These are phyloP conservation scores for Thelephora terrestris DNA, from an alignment of 1,284 basidiomycete genomes.

Conservation along the genomic window DNA sequence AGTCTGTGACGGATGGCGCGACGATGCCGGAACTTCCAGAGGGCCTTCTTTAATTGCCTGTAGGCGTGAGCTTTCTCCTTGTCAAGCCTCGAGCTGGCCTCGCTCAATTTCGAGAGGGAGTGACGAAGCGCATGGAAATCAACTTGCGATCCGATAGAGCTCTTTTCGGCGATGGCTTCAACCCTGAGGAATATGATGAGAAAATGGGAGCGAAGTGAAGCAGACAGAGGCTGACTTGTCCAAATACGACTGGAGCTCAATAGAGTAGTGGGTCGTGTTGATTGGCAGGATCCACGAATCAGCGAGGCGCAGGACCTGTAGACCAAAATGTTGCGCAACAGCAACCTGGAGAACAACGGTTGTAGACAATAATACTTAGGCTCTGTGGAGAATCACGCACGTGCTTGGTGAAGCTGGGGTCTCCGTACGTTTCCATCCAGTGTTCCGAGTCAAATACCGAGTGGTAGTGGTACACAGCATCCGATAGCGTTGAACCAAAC, in stretches of 20 bases:
- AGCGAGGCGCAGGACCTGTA: conserved; percentile 51
- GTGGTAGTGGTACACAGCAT: conserved; percentile 70
- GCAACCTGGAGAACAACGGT: conserved; percentile 34
- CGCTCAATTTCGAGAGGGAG: conserved; percentile 40
- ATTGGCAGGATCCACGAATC: conserved; percentile 54
- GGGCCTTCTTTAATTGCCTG: conserved; percentile 17
- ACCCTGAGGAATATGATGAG: conserved; percentile 17
- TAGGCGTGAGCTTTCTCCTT: conserved; percentile 35
- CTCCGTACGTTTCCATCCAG: conserved; percentile 67
- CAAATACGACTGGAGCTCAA: conserved; percentile 39
- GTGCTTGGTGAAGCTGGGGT: conserved; percentile 64
- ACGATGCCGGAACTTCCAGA: conserved; percentile 22
- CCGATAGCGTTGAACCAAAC: conserved; percentile 35
- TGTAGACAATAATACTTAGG: conserved; percentile 2
- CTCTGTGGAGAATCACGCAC: conserved; percentile 22
- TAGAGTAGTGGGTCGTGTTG: conserved; percentile 66
- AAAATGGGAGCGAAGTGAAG: not conserved
- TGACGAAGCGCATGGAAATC: conserved; percentile 26
- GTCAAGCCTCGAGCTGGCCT: conserved; percentile 46
- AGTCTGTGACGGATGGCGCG: conserved; percentile 13
- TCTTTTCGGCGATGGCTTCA: conserved; percentile 17
- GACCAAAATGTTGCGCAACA: conserved; percentile 56
- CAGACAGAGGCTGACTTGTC: conserved; percentile 27
- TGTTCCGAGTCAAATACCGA: conserved; percentile 66
- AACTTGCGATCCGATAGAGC: conserved; percentile 9